A percentile compares a stretch with the other conserved stretches of the same genome.
phyloP scores from a whole-genome alignment of 23 red algal species.

The Gracilaria domingensis region DNA sequence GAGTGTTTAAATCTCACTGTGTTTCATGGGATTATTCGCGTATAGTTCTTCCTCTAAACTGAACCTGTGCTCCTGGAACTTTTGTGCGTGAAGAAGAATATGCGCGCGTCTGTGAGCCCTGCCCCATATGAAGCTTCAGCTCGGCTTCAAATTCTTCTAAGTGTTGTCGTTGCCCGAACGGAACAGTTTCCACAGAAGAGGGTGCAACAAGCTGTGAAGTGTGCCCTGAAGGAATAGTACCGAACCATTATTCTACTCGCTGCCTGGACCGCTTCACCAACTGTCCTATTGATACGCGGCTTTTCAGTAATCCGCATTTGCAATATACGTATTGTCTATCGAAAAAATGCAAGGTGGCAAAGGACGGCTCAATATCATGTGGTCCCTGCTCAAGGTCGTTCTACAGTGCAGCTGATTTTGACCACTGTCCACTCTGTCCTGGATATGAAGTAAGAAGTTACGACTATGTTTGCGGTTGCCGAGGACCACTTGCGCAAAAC shows the following conservation, averaged over 20 bases:
- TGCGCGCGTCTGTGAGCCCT: background rate
- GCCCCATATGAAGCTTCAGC: background rate
- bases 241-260: background rate
- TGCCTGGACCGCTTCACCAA: background rate
- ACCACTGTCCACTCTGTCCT: background rate
- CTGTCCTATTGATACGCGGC: background rate
- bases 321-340: background rate
- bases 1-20: background rate
- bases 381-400: background rate
- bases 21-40: background rate
- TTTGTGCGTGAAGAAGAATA: background rate
- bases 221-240: background rate
- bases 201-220: background rate
- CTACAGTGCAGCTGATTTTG: background rate
- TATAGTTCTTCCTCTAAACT: background rate
- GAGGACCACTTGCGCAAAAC: background rate
- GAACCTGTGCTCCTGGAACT: slow-evolving; percentile 11
- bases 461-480: background rate
- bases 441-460: background rate
- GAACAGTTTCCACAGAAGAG: background rate
- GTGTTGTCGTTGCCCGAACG: background rate
- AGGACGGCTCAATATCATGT: background rate
- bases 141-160: background rate
- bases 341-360: background rate
- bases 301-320: background rate